Base-by-base conservation (phyloP, 2,329 filamentous ascomycete genomes). In the Diaporthe citrichinensis region DNA sequence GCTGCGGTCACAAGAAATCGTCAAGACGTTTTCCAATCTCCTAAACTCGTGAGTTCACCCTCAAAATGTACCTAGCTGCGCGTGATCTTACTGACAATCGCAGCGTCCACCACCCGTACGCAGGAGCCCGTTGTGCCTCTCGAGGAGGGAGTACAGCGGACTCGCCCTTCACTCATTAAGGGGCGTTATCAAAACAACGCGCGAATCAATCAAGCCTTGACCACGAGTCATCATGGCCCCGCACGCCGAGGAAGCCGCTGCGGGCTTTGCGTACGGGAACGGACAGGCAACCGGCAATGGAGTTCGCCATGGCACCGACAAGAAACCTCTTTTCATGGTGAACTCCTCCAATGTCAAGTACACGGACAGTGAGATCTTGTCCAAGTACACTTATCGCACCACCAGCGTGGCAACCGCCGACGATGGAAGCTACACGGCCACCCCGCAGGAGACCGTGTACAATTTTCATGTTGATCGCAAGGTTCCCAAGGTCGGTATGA, bases 11-110 rank as follows among this genome's bases (percentile, higher is more conserved):
- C 86, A 80, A 78, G 83, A 83, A 85, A 85, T 86, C 93, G 93
- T 91, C 95, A 98, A 94, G 88, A 98, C 95, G 96, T 98, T 98
- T 93, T 96, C 95, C 90, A 98, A 98, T 89, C 94, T 97, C 82
- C 93, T 98, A 81, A 97, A 97, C 92, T 98, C 95, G 96, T 98
- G 91, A 86, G 95, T 84, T 25, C 34, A 23, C n/a, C 23, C 34
- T 55, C 31, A 55, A 31, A 25, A 69, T 28, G n/a, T 20, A 3
- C 3, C 17, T 36, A 31, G 15, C 46, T 55, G 46, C n/a, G 34
- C n/a, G 8, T n/a, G 34, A 23, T 49, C 41, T 31, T 77, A 68
- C 81, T 84, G 78, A 85, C 78, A 71, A 75, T 73, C 76, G 57
- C 85, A 98, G 96, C 86, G 91, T 93, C 87, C 95, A 98, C 89